phyloP scores from a whole-genome alignment of 495 filamentous ascomycete genomes.

The Podospora fimiseda region DNA sequence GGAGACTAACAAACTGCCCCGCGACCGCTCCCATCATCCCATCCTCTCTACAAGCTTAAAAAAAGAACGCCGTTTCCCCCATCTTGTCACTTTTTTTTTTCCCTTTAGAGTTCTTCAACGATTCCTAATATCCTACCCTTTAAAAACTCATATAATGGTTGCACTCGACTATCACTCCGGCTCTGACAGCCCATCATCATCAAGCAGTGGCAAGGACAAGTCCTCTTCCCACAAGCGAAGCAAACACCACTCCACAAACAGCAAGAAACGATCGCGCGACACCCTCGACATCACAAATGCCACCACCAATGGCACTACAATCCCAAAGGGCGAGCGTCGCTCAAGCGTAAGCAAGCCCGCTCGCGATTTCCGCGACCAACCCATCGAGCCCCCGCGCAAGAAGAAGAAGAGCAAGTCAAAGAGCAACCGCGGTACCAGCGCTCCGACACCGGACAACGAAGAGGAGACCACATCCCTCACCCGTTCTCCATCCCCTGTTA shows the following conservation, averaged over 20 bases:
- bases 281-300: slow-evolving; percentile 9
- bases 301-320: slow-evolving; percentile 16
- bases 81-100: not conserved
- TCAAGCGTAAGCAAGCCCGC: slow-evolving; percentile 59
- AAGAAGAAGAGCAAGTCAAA: slow-evolving; percentile 36
- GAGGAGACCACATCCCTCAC: slow-evolving; percentile 17
- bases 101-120: not conserved
- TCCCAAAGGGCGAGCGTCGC: slow-evolving; percentile 33
- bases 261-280: slow-evolving; percentile 18
- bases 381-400: slow-evolving; percentile 34
- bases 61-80: not conserved
- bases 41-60: not conserved
- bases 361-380: slow-evolving; percentile 68
- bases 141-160: slow-evolving; percentile 11
- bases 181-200: slow-evolving; percentile 21
- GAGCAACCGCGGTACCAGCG: too few relatives aligned
- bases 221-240: slow-evolving; percentile 9
- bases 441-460: slow-evolving; percentile 10
- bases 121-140: too few relatives aligned
- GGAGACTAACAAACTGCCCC: slow-evolving; percentile 1
- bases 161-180: slow-evolving; percentile 12
- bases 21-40: not conserved
- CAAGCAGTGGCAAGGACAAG: slow-evolving; percentile 10
- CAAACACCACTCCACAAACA: slow-evolving; percentile 8
- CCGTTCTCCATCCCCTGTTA: slow-evolving; percentile 53